phyloP scores from a whole-genome alignment of 140 eudicot genomes.

The Flaveria floridana region DNA sequence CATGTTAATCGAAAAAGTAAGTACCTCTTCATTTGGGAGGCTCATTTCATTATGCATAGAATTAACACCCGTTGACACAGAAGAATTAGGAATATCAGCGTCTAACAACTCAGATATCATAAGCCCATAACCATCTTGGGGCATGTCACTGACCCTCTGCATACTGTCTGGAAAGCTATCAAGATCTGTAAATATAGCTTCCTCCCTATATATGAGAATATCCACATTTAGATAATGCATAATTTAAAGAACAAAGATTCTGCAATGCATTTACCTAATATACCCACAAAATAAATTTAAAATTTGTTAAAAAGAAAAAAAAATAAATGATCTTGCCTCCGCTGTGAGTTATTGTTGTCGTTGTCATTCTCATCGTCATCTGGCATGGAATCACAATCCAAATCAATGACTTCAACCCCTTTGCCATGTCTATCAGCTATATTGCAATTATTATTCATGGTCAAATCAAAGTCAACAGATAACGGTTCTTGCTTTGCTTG shows the following conservation, averaged over 20 bases:
- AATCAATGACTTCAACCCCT: constrained; percentile 86
- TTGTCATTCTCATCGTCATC: constrained; percentile 28
- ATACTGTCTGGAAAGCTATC: constrained; percentile 64
- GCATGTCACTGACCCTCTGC: constrained; percentile 52
- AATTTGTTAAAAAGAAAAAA: background rate
- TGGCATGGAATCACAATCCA: constrained; percentile 69
- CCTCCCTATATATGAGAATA: constrained; percentile 50
- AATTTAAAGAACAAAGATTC: constrained; percentile 4
- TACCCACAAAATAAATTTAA: constrained; percentile 2
- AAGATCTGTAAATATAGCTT: constrained; percentile 56
- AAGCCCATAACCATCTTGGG: constrained; percentile 93
- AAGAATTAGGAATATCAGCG: constrained; percentile 61
- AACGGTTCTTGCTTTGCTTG: constrained; percentile 42
- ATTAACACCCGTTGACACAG: constrained; percentile 59
- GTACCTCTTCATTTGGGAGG: constrained; percentile 77
- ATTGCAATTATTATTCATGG: constrained; percentile 57
- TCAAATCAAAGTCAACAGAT: constrained; percentile 64
- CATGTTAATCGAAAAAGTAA: constrained; percentile 13
- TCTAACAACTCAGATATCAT: constrained; percentile 91
- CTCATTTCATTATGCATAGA: constrained; percentile 72
- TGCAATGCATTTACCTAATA: constrained; percentile 8
- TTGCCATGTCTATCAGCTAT: constrained; percentile 45
- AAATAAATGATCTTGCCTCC: constrained; percentile 48
- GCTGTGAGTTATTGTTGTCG: constrained; percentile 48
- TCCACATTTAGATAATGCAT: background rate